phyloP scores from a whole-genome alignment of 2,329 filamentous ascomycete genomes.

The Ophiostoma sp. region DNA sequence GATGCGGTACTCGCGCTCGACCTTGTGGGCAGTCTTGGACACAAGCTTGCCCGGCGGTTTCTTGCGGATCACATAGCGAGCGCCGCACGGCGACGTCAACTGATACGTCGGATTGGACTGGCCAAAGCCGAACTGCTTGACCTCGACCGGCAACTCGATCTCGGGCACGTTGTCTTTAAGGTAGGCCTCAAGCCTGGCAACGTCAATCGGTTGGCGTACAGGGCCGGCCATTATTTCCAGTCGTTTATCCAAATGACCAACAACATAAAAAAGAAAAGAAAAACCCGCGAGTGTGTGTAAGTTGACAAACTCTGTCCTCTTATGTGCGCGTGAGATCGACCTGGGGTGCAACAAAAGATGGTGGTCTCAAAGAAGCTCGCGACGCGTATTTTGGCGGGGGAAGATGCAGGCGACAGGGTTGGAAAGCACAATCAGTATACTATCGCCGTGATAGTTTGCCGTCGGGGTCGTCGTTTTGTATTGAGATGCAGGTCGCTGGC shows the following conservation, averaged over 20 bases:
- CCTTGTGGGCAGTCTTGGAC: slow-evolving; percentile 89
- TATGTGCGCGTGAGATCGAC: background rate
- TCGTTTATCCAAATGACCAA: background rate
- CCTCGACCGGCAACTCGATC: slow-evolving; percentile 73
- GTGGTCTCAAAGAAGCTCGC: background rate
- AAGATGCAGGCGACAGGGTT: background rate
- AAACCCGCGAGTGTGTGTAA: background rate
- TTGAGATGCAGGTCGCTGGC: background rate
- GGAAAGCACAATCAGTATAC: background rate
- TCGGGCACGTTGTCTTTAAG: slow-evolving; percentile 71
- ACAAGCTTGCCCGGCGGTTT: slow-evolving; percentile 94
- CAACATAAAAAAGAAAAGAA: no score
- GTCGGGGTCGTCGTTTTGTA: background rate
- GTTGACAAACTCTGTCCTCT: background rate
- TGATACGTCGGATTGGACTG: slow-evolving; percentile 98
- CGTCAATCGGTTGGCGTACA: slow-evolving; percentile 85
- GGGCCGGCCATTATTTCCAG: slow-evolving; percentile 66
- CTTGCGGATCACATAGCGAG: slow-evolving; percentile 86
- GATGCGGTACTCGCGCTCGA: slow-evolving; percentile 91
- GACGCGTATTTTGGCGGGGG: background rate
- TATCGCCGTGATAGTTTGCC: background rate
- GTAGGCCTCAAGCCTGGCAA: slow-evolving; percentile 72
- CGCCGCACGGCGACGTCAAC: slow-evolving; percentile 64
- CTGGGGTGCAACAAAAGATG: background rate
- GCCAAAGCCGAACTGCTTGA: slow-evolving; percentile 97